phyloP scores from a whole-genome alignment of 371 early-diverging fungal species.

The Mucor velutinosus region DNA sequence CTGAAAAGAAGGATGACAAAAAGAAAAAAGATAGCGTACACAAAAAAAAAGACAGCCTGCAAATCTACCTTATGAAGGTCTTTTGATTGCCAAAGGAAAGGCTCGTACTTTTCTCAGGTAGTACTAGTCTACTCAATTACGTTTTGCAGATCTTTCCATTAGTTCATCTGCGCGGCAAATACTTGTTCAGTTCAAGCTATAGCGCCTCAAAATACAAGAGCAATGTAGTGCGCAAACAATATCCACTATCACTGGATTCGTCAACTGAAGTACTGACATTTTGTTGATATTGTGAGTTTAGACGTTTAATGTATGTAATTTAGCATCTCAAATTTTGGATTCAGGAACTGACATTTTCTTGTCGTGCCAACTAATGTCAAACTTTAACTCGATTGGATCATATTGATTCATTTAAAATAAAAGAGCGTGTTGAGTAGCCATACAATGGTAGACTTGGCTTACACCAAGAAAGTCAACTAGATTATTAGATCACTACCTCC shows the following conservation, averaged over 20 bases:
- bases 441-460: background rate
- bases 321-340: background rate
- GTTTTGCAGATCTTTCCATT: background rate
- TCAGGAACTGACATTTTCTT: background rate
- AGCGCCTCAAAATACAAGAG: background rate
- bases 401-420: background rate
- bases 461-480: background rate
- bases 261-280: background rate
- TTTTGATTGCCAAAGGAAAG: background rate
- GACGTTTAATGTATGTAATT: background rate
- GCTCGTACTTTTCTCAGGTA: background rate
- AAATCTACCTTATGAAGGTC: background rate
- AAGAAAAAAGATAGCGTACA: too few species aligned
- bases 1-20: too few species aligned
- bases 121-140: background rate
- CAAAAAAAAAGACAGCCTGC: too few species aligned
- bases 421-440: background rate
- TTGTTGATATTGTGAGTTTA: background rate
- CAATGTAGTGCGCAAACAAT: background rate
- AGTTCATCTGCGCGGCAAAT: background rate
- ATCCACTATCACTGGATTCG: too few species aligned
- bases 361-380: background rate
- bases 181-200: background rate
- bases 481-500: too few species aligned
- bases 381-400: background rate